phyloP scores from a whole-genome alignment of 768 basidiomycete species.

The Solioccasus polychromus region DNA sequence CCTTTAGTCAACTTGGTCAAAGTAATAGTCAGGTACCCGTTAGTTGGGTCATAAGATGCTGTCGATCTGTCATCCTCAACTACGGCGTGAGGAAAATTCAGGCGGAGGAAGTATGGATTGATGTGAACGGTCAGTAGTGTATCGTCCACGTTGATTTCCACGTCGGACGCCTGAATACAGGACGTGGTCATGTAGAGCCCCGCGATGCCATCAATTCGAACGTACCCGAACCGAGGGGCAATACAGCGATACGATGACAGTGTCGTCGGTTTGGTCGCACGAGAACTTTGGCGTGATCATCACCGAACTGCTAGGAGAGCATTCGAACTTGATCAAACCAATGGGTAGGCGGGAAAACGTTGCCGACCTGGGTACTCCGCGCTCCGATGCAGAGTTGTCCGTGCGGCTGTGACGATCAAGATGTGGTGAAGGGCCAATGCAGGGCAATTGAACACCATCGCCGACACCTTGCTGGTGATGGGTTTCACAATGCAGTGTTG shows the following conservation, averaged over 20 bases:
- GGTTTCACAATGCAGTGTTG: constrained; percentile 1
- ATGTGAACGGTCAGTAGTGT: constrained; percentile 70
- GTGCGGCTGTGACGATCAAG: not conserved
- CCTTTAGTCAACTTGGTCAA: constrained; percentile 67
- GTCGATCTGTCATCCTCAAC: constrained; percentile 64
- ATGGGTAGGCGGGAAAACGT: not conserved
- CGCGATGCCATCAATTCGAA: not conserved
- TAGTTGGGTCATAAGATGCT: constrained; percentile 71
- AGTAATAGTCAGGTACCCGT: constrained; percentile 75
- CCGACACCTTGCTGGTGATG: not conserved
- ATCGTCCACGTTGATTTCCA: constrained; percentile 74
- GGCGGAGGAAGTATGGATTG: constrained; percentile 81
- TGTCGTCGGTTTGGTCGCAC: constrained; percentile 57
- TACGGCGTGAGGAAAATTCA: constrained; percentile 67
- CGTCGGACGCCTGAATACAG: constrained; percentile 65
- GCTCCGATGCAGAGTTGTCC: not conserved
- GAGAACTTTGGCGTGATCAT: constrained; percentile 81
- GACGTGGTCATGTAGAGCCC: constrained; percentile 12
- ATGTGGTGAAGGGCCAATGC: not conserved
- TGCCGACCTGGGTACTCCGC: not conserved
- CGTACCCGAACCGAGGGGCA: constrained; percentile 72
- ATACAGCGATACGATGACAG: constrained; percentile 59
- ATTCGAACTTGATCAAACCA: not conserved
- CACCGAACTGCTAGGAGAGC: not conserved
- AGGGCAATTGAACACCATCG: not conserved